Evolutionary conservation across 2,329 filamentous ascomycete genomes (phyloP).

Genomic region (Alternaria gansuensis): DNA sequence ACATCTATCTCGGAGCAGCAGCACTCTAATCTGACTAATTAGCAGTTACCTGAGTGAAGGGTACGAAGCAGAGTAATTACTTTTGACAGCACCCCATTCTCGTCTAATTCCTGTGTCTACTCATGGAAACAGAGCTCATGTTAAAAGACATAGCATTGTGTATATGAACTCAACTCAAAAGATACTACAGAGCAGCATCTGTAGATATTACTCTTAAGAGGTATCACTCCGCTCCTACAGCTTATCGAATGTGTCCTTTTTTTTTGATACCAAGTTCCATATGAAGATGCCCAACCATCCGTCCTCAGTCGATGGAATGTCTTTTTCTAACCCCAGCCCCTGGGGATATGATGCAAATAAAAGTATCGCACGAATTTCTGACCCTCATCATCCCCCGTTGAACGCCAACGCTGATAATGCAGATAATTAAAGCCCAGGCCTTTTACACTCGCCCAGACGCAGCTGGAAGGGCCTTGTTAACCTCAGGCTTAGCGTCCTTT

Average conservation of each 20-base stretch:
- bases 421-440: constrained; percentile 8
- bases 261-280: not conserved
- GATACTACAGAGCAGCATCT: not conserved
- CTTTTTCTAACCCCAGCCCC: constrained; percentile 31
- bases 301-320: not conserved
- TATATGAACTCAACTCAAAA: not conserved
- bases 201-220: not conserved
- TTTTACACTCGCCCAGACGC: constrained; percentile 15
- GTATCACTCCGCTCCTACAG: not conserved
- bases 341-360: constrained; percentile 31
- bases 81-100: no score
- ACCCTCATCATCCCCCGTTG: constrained; percentile 2
- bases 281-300: not conserved
- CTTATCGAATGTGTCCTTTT: constrained; percentile 5
- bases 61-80: no score
- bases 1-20: no score
- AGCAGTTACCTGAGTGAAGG: no score
- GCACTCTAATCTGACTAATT: no score
- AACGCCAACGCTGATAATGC: constrained; percentile 38
- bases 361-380: constrained; percentile 11
- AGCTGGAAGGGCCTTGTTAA: constrained; percentile 18
- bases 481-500: constrained; percentile 34
- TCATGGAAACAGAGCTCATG: no score
- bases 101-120: no score
- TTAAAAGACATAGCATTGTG: no score